Evolutionary conservation across 805 yeast species (phyloP), one percentile per base, ranked within the genome.

Genomic region (Teunomyces pallodes): DNA sequence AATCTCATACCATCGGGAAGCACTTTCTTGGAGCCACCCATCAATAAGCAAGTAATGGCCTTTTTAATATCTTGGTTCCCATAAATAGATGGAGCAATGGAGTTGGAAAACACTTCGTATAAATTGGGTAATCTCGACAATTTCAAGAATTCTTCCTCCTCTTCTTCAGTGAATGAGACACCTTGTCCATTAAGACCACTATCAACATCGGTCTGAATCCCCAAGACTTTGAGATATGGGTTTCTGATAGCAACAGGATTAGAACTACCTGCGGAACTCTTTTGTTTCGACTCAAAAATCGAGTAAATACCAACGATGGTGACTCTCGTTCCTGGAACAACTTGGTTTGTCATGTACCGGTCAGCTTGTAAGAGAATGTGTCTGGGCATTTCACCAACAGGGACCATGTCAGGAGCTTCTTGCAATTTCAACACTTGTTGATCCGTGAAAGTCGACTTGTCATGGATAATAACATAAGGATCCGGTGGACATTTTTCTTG

Each of bases 341-440:
- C 90, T 53, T 80, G 83, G 69, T 94, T 94, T 26, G 97, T 86
- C 62, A 94, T 73, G 58, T 87, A 88, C 52, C 99, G 79, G 65
- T 94, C 98, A 30, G 90, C 89, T 38, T 94, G 87, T 54, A 94
- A 75, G 49, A 89, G 62, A 36, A 94, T 85, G 60, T 94, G 96
- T 57, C 99, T 82, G 7, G 99, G 99, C 90, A 94, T 86, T 70
- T 94, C 99, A 56, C 99, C 99, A 27, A 94, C 96, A 1, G 99
- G 99, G 1, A 94, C 97, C 85, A 88, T 88, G 65, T 94, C 99
- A 9, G 98, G 97, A n/a, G 94, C 78, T 65, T 94, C 99, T 67
- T 94, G 99, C 48, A 94, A 76, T 66, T 94, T 94, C 60, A 94
- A 77, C 28, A 86, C 83, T 69, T 94, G 99, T 65, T 95, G 98